A percentile compares a stretch with the other conserved stretches of the same genome.
Conservation (phyloP, 2,329 filamentous ascomycete genomes). For the Calonectria pauciramosa region DNA sequence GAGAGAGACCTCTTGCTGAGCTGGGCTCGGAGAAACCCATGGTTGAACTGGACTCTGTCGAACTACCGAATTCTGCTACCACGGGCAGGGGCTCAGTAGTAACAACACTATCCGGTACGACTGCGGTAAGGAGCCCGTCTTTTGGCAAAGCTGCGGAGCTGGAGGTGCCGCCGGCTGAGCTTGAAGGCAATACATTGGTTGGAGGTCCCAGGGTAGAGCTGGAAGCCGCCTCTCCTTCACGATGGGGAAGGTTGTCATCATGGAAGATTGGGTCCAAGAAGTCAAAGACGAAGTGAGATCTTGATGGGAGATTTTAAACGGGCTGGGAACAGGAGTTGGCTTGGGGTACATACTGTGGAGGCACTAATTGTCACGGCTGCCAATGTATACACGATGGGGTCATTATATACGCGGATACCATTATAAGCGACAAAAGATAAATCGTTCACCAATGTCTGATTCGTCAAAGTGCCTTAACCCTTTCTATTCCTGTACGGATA, state of each 20-base stretch:
- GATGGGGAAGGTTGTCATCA: constrained; percentile 38
- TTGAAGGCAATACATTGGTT: constrained; percentile 28
- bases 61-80: neutral
- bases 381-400: neutral
- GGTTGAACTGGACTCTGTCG: neutral
- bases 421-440: neutral
- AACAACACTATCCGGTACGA: neutral
- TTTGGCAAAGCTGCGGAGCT: constrained; percentile 29
- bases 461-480: too few species aligned
- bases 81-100: neutral
- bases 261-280: constrained; percentile 42
- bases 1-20: neutral
- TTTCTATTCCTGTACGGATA: neutral
- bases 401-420: neutral
- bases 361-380: neutral
- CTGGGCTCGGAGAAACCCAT: neutral
- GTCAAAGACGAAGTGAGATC: constrained; percentile 31
- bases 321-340: neutral
- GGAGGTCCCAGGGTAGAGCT: constrained; percentile 24
- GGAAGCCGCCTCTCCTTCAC: constrained; percentile 25
- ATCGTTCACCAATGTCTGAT: neutral
- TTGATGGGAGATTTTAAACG: neutral
- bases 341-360: neutral
- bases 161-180: constrained; percentile 34
- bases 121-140: neutral